phyloP scores from a whole-genome alignment of 495 filamentous ascomycete genomes.

The Neurospora tetraspora region DNA sequence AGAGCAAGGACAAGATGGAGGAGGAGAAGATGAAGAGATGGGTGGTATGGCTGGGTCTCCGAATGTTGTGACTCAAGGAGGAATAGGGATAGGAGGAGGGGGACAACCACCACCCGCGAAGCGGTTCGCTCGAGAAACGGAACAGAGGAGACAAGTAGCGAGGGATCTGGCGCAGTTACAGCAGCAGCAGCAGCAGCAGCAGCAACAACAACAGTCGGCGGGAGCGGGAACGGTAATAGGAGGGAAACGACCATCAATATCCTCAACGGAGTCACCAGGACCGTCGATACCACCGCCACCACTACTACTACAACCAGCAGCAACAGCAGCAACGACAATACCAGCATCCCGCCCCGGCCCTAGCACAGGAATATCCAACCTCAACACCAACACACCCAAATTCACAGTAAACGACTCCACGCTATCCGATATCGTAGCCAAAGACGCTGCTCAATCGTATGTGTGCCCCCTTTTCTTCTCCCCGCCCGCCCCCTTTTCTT shows the following conservation, averaged over 20 bases:
- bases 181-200: not conserved
- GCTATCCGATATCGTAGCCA: constrained; percentile 27
- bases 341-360: not conserved
- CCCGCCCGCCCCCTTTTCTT: not conserved
- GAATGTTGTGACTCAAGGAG: not conserved
- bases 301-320: not conserved
- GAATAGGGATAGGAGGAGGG: not conserved
- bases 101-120: not conserved
- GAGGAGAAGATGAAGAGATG: constrained; percentile 2
- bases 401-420: constrained; percentile 4
- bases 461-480: not conserved
- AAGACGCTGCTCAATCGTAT: constrained; percentile 24
- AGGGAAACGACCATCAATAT: not conserved
- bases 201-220: not conserved
- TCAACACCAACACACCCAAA: not conserved
- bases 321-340: not conserved
- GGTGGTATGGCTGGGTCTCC: not conserved
- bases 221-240: not conserved
- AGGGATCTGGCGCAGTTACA: not conserved
- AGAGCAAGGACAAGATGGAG: too few species aligned
- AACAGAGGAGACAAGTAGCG: not conserved
- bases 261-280: not conserved
- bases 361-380: not conserved
- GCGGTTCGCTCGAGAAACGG: not conserved
- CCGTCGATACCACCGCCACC: not conserved